Evolutionary conservation across 352 stramenopile species (phyloP), one percentile per base, ranked within the genome.

Genomic region (Globisporangium heterothallicum): DNA sequence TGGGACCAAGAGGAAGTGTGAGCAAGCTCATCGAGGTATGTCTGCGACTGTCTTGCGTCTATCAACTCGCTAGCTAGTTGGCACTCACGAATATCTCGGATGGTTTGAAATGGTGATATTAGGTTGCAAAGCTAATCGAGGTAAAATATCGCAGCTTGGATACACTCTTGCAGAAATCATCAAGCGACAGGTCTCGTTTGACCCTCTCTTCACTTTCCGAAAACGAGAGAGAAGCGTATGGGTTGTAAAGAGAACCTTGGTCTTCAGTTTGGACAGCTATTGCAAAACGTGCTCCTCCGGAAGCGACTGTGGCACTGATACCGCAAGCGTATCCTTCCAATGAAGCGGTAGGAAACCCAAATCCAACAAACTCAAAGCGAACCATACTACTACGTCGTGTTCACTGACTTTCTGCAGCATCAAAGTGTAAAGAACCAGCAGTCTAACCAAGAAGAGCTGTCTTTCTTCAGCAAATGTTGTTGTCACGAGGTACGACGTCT

Each of bases 61-160:
- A 10, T 42, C 27, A 29, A 14, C 0, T 25, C 5, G 5, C n/a
- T 22, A 35, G n/a, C 6, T 43, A 16, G 32, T 22, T 48, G 16
- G 18, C 36, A 9, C 19, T 36, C 5, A 9, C 34, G 0, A 5
- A 12, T 29, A 16, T 19, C n/a, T n/a, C n/a, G n/a, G n/a, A n/a
- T n/a, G n/a, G n/a, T n/a, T n/a, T n/a, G n/a, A n/a, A n/a, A n/a
- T n/a, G n/a, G n/a, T n/a, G n/a, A n/a, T n/a, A n/a, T n/a, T n/a
- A 61, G 52, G 21, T 40, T 19, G 53, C 52, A 16, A 46, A 59
- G 14, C 27, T 25, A 12, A 30, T 63, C 3, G 42, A 63, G 32
- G n/a, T 25, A 9, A 60, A 55, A 16, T 60, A 61, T 18, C 51
- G 51, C 21, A 54, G 27, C 7, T 36, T 63, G 3, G 57, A 60